Conservation (phyloP, 179 eudicot species). For the Camellia oleifera region DNA sequence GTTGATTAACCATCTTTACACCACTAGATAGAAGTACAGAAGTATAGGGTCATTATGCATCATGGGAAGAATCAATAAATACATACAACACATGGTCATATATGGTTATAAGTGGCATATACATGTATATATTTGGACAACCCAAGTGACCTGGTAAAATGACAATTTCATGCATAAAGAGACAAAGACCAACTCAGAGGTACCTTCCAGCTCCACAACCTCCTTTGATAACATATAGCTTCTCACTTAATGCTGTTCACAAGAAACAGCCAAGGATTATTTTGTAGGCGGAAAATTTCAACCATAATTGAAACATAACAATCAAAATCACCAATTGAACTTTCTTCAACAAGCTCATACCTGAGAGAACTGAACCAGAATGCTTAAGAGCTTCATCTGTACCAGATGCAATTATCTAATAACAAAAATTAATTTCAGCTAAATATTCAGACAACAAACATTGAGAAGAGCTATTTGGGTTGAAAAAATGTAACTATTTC, state of each 20-base stretch:
- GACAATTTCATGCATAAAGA: slow-evolving; percentile 3
- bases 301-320: background rate
- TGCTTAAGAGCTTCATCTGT: slow-evolving; percentile 76
- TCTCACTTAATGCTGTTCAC: slow-evolving; percentile 87
- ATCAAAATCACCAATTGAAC: background rate
- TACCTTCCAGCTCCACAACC: slow-evolving; percentile 99
- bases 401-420: slow-evolving; percentile 94
- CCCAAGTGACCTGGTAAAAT: slow-evolving; percentile 4
- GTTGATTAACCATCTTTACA: slow-evolving; percentile 98
- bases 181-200: slow-evolving; percentile 8
- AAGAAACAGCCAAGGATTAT: slow-evolving; percentile 14
- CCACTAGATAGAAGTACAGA: slow-evolving; percentile 46
- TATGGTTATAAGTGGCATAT: background rate
- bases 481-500: background rate
- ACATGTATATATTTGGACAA: background rate
- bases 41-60: background rate
- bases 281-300: background rate
- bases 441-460: slow-evolving; percentile 2
- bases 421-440: slow-evolving; percentile 8
- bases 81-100: background rate
- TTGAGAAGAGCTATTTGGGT: background rate
- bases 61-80: background rate
- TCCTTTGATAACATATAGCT: slow-evolving; percentile 88
- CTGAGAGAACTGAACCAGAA: slow-evolving; percentile 80
- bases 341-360: slow-evolving; percentile 28